phyloP scores from a whole-genome alignment of 352 stramenopile genomes.

The Phytophthora pinifolia region DNA sequence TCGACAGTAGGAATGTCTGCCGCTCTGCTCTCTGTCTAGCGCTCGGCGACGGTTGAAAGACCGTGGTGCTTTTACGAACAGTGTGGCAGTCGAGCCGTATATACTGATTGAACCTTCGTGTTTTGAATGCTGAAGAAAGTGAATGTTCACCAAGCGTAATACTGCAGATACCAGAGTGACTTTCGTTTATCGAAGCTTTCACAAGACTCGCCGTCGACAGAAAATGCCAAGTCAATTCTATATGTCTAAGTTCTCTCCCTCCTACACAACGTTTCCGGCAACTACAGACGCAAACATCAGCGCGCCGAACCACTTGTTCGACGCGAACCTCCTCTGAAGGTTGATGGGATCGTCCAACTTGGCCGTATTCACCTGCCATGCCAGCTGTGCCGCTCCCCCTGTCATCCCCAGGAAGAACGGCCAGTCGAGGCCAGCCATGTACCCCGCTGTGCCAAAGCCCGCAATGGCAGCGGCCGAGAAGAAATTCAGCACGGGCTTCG shows the following conservation, averaged over 20 bases:
- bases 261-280: constrained; percentile 66
- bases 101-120: no score
- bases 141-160: no score
- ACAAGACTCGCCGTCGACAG: no score
- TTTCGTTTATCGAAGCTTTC: no score
- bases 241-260: neutral
- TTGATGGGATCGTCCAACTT: constrained; percentile 94
- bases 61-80: no score
- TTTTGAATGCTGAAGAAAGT: no score
- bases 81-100: no score
- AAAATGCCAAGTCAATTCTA: no score
- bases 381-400: constrained; percentile 89
- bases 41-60: no score
- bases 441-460: constrained; percentile 67
- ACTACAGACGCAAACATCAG: constrained; percentile 86
- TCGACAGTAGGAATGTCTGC: no score
- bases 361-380: constrained; percentile 97
- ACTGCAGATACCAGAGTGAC: no score
- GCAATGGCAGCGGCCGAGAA: constrained; percentile 74
- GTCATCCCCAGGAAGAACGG: constrained; percentile 91
- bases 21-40: no score
- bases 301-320: constrained; percentile 91
- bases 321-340: constrained; percentile 92
- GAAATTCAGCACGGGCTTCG: constrained; percentile 91
- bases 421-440: constrained; percentile 80